Percentiles rank a stretch among this genome's conserved stretches.
These are phyloP conservation scores for Agarophyton chilense DNA, from an alignment of 23 red algal genomes.

Conservation along the genomic window DNA sequence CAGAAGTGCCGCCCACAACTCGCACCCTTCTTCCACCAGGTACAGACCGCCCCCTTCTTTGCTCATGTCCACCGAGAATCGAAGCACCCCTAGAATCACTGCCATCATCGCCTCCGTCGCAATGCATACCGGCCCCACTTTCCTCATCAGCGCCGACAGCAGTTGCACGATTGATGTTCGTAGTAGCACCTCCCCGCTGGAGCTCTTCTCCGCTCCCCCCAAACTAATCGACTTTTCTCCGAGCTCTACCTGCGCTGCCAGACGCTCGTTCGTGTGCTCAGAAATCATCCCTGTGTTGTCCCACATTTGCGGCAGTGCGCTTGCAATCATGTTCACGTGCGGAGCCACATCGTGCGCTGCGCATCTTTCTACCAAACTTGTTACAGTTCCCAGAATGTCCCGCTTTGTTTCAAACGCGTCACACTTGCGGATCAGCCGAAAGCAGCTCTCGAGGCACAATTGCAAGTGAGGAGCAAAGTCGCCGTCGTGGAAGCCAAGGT, in stretches of 20 bases:
- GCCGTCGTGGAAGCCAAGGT: constrained; percentile 48
- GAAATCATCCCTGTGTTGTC: constrained; percentile 18
- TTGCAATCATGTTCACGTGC: constrained; percentile 23
- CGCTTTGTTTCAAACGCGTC: constrained; percentile 62
- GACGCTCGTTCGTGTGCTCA: constrained; percentile 10
- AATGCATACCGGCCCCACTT: constrained; percentile 24
- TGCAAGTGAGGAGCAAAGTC: constrained; percentile 58
- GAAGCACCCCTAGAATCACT: constrained; percentile 22
- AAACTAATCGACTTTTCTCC: not conserved
- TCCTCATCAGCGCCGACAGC: constrained; percentile 45
- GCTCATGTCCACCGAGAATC: constrained; percentile 24
- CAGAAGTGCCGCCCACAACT: constrained; percentile 59
- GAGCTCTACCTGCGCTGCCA: not conserved
- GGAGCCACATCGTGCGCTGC: not conserved
- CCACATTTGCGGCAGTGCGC: constrained; percentile 51
- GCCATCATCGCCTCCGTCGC: not conserved
- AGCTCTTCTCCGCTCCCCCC: constrained; percentile 1
- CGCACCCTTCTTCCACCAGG: constrained; percentile 76
- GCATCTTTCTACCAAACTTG: constrained; percentile 27
- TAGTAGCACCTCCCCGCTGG: constrained; percentile 43
- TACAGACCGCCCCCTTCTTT: constrained; percentile 48
- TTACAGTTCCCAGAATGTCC: constrained; percentile 48
- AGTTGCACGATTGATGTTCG: constrained; percentile 43
- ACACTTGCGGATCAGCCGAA: constrained; percentile 19
- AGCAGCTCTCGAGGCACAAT: constrained; percentile 21